Evolutionary conservation across 345 rosid species (phyloP), one percentile per base, ranked within the genome.

Genomic region (Crucihimalaya himalaica): DNA sequence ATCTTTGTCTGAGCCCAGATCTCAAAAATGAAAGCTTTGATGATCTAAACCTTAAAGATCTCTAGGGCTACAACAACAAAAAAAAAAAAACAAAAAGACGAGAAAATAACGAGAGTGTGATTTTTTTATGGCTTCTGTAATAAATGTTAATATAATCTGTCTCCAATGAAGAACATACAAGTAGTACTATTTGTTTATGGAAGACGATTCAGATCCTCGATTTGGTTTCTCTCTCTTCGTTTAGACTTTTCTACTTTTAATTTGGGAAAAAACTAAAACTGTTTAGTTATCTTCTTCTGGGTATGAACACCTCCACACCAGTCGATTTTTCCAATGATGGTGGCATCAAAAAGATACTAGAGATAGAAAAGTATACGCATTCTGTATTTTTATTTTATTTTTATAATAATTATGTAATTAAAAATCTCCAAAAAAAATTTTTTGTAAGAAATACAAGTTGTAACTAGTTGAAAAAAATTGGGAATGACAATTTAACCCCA

Each of bases 1-100:
- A 77, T 56, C 77, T 71, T 71, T 71, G 68, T 65, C 77, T 23
- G 68, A 77, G 53, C 77, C 73, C 80, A 77, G 80, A 77, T 77
- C 80, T 77, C 56, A 57, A 58, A 64, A 40, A 64, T 8, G 21
- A 28, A 50, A 62, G 75, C 71, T 70, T 63, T 57, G 80, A 76
- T 70, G 65, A 52, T 70, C 43, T 32, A 4, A 14, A 43, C 25
- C 50, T 59, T 43, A 40, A 75, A 25, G 13, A 55, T 8, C 64
- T 29, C 8, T 37, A 37, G 14, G 40, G 40, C 4, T 10, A 37
- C 40, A 37, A 37, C n/a, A n/a, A n/a, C n/a, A 12, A 11, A 11
- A 11, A 27, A 27, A 27, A 27, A 27, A 27, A 11, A 32, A 8
- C 5, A 18, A 57, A 34, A 47, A 57, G 34, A 64, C 2, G 47